These are phyloP conservation scores for Mortierella alpina DNA, from an alignment of 192 early-diverging fungal species.

Conservation along the genomic window DNA sequence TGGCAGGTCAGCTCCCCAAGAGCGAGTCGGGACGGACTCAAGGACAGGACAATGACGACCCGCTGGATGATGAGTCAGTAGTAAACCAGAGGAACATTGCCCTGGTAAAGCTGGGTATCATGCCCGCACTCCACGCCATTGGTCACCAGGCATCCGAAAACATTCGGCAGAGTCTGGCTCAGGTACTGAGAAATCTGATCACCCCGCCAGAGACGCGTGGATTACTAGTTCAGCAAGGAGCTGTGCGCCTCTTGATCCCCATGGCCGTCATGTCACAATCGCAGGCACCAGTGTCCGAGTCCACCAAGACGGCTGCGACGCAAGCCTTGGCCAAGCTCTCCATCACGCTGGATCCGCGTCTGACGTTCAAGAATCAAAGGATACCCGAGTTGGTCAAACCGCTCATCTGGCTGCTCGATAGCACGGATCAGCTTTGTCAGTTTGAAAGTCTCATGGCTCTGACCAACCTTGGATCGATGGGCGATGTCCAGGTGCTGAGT, in stretches of 20 bases:
- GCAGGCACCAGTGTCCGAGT: slow-evolving; percentile 20
- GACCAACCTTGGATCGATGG: slow-evolving; percentile 88
- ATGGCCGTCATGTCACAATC: slow-evolving; percentile 41
- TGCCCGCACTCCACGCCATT: slow-evolving; percentile 65
- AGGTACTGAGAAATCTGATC: slow-evolving; percentile 76
- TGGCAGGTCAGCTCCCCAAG: slow-evolving; percentile 58
- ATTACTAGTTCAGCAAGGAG: slow-evolving; percentile 85
- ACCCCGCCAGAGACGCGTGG: slow-evolving; percentile 79
- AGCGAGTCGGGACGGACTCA: slow-evolving; percentile 50
- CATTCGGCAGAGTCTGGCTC: slow-evolving; percentile 71
- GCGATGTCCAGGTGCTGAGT: slow-evolving; percentile 57
- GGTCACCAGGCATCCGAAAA: slow-evolving; percentile 66
- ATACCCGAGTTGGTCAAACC: slow-evolving; percentile 80
- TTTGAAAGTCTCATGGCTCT: slow-evolving; percentile 95
- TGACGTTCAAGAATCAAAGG: slow-evolving; percentile 82
- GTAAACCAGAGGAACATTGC: slow-evolving; percentile 68
- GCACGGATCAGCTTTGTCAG: slow-evolving; percentile 72
- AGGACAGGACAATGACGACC: slow-evolving; percentile 58
- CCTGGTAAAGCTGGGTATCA: slow-evolving; percentile 69
- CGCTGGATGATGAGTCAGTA: slow-evolving; percentile 67
- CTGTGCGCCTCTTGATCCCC: slow-evolving; percentile 69
- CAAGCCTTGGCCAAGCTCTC: slow-evolving; percentile 94
- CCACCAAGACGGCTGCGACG: slow-evolving; percentile 64
- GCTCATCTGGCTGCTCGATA: slow-evolving; percentile 69
- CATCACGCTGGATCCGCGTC: slow-evolving; percentile 87